A percentile compares a stretch with the other conserved stretches of the same genome.
Evolutionary conservation across 345 rosid species (phyloP).

Genomic region (Populus nigra): DNA sequence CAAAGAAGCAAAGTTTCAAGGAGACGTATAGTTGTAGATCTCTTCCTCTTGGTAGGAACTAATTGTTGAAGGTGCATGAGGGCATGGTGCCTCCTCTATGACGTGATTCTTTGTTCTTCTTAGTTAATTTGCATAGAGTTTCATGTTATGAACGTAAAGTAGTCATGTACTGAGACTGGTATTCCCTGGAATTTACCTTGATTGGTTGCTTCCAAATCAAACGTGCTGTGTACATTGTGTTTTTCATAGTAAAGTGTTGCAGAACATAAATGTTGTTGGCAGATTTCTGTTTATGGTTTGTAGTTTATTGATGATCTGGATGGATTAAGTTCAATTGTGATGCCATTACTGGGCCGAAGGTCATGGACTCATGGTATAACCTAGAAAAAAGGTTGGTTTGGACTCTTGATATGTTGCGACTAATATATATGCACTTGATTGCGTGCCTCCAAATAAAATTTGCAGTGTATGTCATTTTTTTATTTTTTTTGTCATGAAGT

Average conservation of each 20-base stretch:
- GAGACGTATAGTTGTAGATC: slow-evolving; percentile 87
- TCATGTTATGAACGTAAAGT: background rate
- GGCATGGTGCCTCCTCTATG: background rate
- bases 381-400: background rate
- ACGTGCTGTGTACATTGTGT: background rate
- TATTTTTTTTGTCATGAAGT: background rate
- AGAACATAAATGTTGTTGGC: background rate
- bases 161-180: background rate
- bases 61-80: slow-evolving; percentile 23
- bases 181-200: background rate
- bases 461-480: too few relatives aligned
- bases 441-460: background rate
- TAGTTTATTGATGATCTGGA: background rate
- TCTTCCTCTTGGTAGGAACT: slow-evolving; percentile 82
- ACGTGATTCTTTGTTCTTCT: slow-evolving; percentile 9
- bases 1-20: slow-evolving; percentile 59
- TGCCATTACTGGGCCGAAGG: background rate
- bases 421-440: background rate
- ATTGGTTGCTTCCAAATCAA: background rate
- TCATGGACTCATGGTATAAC: background rate
- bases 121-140: background rate
- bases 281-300: background rate
- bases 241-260: background rate
- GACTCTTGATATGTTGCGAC: background rate
- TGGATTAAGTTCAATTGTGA: background rate